phyloP scores from a whole-genome alignment of 768 basidiomycete species.

The Paxillus ammoniavirescens region DNA sequence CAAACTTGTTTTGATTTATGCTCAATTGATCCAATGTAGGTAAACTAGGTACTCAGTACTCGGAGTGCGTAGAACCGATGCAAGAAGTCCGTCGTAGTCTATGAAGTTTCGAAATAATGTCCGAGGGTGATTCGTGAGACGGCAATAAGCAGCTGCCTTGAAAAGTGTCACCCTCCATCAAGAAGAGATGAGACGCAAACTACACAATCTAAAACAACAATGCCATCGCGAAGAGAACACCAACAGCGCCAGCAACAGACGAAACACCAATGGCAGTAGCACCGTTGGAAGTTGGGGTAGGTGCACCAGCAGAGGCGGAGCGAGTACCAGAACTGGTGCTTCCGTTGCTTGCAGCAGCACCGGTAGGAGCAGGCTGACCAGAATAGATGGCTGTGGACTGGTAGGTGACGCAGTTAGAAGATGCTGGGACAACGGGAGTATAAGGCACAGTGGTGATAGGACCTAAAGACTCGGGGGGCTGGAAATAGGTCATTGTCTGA shows the following conservation, averaged over 20 bases:
- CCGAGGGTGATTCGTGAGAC: background rate
- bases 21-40: too few relatives aligned
- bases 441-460: constrained; percentile 46
- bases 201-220: constrained; percentile 31
- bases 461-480: constrained; percentile 48
- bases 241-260: constrained; percentile 27
- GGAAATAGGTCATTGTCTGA: constrained; percentile 40
- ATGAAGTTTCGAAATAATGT: background rate
- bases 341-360: background rate
- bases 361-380: constrained; percentile 13
- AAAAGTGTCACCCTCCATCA: background rate
- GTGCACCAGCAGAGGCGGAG: constrained; percentile 12
- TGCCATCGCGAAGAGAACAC: constrained; percentile 33
- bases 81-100: background rate
- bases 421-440: constrained; percentile 36
- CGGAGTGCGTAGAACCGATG: background rate
- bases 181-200: background rate
- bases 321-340: constrained; percentile 10
- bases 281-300: constrained; percentile 14
- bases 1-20: too few relatives aligned
- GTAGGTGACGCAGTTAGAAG: constrained; percentile 43
- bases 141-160: background rate
- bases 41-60: too few relatives aligned
- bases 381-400: constrained; percentile 37
- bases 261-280: constrained; percentile 28